A percentile compares a stretch with the other conserved stretches of the same genome.
Conservation (phyloP, 371 early-diverging fungal genomes). For the Mucor circinelloides region DNA sequence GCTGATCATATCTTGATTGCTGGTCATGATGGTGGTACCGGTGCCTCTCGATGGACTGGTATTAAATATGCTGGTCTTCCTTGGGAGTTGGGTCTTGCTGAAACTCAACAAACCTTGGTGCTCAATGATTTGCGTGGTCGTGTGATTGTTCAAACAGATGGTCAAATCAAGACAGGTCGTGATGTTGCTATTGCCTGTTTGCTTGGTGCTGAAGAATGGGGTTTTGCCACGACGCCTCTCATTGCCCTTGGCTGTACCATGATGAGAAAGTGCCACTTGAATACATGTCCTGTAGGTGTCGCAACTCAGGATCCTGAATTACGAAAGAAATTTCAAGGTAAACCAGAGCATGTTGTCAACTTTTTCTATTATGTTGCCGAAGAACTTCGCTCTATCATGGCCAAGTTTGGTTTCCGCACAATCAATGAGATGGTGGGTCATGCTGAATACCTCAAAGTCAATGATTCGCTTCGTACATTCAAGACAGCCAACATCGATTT, state of each 20-base stretch:
- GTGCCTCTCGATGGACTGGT: conserved; percentile 97
- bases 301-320: conserved; percentile 96
- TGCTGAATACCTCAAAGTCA: conserved; percentile 78
- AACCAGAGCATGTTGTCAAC: conserved; percentile 95
- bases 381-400: conserved; percentile 90
- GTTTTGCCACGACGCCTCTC: conserved; percentile 96
- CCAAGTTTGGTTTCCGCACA: conserved; percentile 88
- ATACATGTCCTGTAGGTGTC: conserved; percentile 96
- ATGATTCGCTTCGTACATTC: conserved; percentile 69
- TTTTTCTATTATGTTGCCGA: conserved; percentile 97
- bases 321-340: conserved; percentile 90
- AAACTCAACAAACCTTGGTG: conserved; percentile 96
- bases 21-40: conserved; percentile 98
- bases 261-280: conserved; percentile 84
- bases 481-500: conserved; percentile 89
- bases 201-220: conserved; percentile 98
- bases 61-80: conserved; percentile 98
- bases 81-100: conserved; percentile 97
- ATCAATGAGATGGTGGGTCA: conserved; percentile 96
- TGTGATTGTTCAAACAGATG: conserved; percentile 95
- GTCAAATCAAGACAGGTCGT: conserved; percentile 95
- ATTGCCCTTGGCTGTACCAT: conserved; percentile 96
- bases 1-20: conserved; percentile 97
- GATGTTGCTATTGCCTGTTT: conserved; percentile 95
- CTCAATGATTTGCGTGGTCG: conserved; percentile 94